A percentile compares a stretch with the other conserved stretches of the same genome.
These are phyloP conservation scores for Cercophora sp. DNA, from an alignment of 495 filamentous ascomycete species.

Conservation along the genomic window DNA sequence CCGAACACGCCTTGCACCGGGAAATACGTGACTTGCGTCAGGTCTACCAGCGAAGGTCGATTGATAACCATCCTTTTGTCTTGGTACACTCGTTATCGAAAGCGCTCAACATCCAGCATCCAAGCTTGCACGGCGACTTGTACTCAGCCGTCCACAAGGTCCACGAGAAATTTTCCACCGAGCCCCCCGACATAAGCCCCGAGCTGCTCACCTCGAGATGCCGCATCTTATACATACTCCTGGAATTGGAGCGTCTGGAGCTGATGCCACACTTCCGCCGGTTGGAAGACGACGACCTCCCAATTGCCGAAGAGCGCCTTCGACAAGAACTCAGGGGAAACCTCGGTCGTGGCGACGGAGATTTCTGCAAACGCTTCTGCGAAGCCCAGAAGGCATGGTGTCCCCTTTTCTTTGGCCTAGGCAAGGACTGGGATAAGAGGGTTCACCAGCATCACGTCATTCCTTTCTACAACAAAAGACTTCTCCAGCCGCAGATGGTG, in stretches of 20 bases:
- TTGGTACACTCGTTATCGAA: background rate
- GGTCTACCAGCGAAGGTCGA: background rate
- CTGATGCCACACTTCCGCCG: background rate
- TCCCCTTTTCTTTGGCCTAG: conserved; percentile 3
- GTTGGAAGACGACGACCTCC: conserved; percentile 3
- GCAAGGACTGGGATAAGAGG: background rate
- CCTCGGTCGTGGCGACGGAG: background rate
- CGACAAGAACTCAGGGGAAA: background rate
- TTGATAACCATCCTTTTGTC: background rate
- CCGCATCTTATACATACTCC: background rate
- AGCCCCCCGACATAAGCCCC: background rate
- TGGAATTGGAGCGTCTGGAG: background rate
- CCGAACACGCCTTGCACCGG: too few species aligned
- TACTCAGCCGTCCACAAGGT: background rate
- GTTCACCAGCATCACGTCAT: background rate
- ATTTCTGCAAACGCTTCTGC: background rate
- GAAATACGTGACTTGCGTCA: too few species aligned
- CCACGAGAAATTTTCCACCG: background rate
- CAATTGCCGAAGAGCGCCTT: background rate
- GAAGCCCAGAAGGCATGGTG: conserved; percentile 4
- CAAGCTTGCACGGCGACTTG: background rate
- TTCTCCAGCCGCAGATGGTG: background rate
- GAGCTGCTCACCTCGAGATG: background rate
- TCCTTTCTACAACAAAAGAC: background rate
- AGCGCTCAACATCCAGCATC: background rate